Percentiles rank a stretch among this genome's conserved stretches.
phyloP scores from a whole-genome alignment of 352 stramenopile species.

The Phytophthora quininea region DNA sequence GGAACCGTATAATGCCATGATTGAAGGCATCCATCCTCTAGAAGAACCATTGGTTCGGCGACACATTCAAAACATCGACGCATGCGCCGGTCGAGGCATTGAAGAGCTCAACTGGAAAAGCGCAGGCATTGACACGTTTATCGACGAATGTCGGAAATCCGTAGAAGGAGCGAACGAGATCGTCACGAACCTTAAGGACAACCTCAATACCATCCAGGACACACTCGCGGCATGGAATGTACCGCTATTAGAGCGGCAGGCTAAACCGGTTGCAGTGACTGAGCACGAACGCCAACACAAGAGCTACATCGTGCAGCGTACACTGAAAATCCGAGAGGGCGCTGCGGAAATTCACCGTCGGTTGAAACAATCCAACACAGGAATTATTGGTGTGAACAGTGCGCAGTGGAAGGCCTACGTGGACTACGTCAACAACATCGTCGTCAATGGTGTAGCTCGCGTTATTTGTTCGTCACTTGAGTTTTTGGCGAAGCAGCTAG shows the following conservation, averaged over 20 bases:
- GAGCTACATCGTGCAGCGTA: constrained; percentile 91
- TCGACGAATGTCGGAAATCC: constrained; percentile 89
- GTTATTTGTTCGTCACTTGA: constrained; percentile 88
- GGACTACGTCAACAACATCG: constrained; percentile 98
- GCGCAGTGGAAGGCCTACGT: constrained; percentile 98
- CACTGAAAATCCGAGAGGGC: constrained; percentile 95
- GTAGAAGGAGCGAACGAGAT: constrained; percentile 93
- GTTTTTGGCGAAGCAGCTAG: constrained; percentile 95
- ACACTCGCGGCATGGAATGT: constrained; percentile 94
- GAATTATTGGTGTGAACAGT: constrained; percentile 93
- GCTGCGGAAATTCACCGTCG: constrained; percentile 95
- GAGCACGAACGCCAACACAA: constrained; percentile 97
- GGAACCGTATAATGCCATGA: constrained; percentile 97
- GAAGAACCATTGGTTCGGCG: constrained; percentile 96
- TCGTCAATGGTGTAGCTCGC: constrained; percentile 93
- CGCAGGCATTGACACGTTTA: constrained; percentile 92
- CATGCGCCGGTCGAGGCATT: constrained; percentile 92
- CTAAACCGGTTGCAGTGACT: constrained; percentile 95
- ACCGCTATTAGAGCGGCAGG: constrained; percentile 94
- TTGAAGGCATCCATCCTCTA: constrained; percentile 95
- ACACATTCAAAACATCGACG: constrained; percentile 97
- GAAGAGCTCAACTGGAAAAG: constrained; percentile 97
- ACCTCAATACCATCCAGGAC: constrained; percentile 93
- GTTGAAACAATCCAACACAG: constrained; percentile 96
- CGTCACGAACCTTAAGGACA: constrained; percentile 97